These are phyloP conservation scores for Pisolithus tinctorius DNA, from an alignment of 768 basidiomycete genomes.

Conservation along the genomic window DNA sequence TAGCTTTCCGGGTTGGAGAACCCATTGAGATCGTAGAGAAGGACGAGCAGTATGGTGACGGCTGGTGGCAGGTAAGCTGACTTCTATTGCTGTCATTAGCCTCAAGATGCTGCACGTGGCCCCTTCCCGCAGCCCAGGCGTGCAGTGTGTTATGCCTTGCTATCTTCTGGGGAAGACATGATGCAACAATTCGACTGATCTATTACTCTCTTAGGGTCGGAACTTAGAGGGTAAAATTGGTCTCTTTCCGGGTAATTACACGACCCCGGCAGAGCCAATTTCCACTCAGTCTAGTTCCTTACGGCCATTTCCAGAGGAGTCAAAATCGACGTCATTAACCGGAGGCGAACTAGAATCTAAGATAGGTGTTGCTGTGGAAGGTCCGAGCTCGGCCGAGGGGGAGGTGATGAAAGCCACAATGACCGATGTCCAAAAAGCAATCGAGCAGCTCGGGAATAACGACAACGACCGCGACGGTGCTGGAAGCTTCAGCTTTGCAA, in stretches of 20 bases:
- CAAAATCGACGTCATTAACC: conserved; percentile 32
- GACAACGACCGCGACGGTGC: conserved; percentile 50
- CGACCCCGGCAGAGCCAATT: conserved; percentile 49
- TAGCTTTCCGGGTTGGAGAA: conserved; percentile 79
- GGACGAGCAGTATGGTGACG: conserved; percentile 89
- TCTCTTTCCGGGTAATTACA: conserved; percentile 88
- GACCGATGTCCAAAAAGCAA: conserved; percentile 86
- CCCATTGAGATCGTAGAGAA: conserved; percentile 85
- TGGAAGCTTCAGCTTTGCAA: conserved; percentile 74
- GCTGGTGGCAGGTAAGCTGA: conserved; percentile 82
- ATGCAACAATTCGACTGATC: background rate
- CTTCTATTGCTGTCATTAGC: conserved; percentile 7
- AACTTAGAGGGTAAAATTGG: conserved; percentile 80
- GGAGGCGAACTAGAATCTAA: conserved; percentile 18
- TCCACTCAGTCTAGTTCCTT: conserved; percentile 24
- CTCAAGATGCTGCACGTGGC: background rate
- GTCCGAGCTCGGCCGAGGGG: conserved; percentile 24
- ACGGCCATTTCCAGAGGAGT: conserved; percentile 43
- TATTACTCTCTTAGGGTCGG: conserved; percentile 50
- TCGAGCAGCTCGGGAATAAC: conserved; percentile 71
- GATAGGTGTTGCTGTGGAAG: conserved; percentile 22
- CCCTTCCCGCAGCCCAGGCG: background rate
- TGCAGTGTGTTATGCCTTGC: background rate
- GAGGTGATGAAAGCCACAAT: conserved; percentile 82
- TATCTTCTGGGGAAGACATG: background rate